Evolutionary conservation across 2,329 filamentous ascomycete genomes (phyloP).

Genomic region (Colletotrichum siamense): DNA sequence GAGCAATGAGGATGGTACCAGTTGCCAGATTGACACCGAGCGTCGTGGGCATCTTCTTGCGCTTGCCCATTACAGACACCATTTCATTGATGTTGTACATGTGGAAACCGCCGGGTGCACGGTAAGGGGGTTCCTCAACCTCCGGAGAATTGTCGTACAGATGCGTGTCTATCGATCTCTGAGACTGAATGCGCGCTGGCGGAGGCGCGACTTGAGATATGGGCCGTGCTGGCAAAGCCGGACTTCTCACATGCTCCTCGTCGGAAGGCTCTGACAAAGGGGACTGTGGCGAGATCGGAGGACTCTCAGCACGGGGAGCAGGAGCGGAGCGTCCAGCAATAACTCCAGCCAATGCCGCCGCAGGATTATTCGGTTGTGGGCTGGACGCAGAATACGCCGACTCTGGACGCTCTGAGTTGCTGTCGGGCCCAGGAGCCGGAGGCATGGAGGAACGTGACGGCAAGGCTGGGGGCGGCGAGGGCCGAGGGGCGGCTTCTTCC

Average conservation of each 20-base stretch:
- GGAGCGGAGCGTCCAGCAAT: slow-evolving; percentile 53
- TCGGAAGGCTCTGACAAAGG: slow-evolving; percentile 32
- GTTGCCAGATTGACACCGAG: slow-evolving; percentile 91
- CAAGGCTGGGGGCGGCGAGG: slow-evolving; percentile 37
- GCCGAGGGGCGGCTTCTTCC: slow-evolving; percentile 37
- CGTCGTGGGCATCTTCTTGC: slow-evolving; percentile 98
- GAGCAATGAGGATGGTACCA: slow-evolving; percentile 88
- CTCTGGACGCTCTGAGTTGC: slow-evolving; percentile 1
- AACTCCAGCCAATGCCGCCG: slow-evolving; percentile 60
- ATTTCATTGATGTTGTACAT: slow-evolving; percentile 98
- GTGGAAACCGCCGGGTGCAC: slow-evolving; percentile 78
- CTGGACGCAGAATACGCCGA: slow-evolving; percentile 26
- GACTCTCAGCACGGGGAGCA: slow-evolving; percentile 48
- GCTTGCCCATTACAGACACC: slow-evolving; percentile 95
- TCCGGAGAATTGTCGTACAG: slow-evolving; percentile 28
- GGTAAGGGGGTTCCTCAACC: slow-evolving; percentile 25
- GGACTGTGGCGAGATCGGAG: slow-evolving; percentile 43
- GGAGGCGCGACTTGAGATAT: slow-evolving; percentile 26
- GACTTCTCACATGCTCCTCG: slow-evolving; percentile 36
- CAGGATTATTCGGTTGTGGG: slow-evolving; percentile 47
- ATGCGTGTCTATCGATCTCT: slow-evolving; percentile 24
- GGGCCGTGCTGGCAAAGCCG: slow-evolving; percentile 42
- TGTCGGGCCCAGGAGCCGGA: background rate
- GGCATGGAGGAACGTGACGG: slow-evolving; percentile 25
- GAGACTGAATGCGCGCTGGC: slow-evolving; percentile 26